A percentile compares a stretch with the other conserved stretches of the same genome.
Evolutionary conservation across 2,329 filamentous ascomycete genomes (phyloP).

Genomic region (Harringtonia lauricola): DNA sequence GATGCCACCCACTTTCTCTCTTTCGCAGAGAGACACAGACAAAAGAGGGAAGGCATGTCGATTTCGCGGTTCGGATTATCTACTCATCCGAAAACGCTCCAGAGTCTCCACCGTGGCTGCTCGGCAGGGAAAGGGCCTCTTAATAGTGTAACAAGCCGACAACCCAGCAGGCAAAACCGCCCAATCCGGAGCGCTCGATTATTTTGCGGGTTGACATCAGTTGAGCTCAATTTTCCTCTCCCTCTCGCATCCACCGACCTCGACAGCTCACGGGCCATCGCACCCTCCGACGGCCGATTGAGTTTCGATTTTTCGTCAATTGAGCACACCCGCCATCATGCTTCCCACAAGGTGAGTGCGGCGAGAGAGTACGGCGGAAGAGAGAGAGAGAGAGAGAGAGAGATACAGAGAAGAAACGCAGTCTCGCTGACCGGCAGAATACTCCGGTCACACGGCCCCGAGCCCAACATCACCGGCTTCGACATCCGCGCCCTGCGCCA

Average conservation of each 20-base stretch:
- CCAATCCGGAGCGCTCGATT: constrained; percentile 13
- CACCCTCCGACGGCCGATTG: not conserved
- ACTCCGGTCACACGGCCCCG: constrained; percentile 39
- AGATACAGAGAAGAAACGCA: not conserved
- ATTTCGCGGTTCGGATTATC: constrained; percentile 6
- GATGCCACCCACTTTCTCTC: too few species aligned
- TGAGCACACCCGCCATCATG: constrained; percentile 15
- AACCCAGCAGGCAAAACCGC: not conserved
- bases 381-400: not conserved
- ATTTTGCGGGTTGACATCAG: not conserved
- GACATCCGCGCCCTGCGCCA: constrained; percentile 70
- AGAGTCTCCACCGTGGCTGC: not conserved
- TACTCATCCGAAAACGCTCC: constrained; percentile 4
- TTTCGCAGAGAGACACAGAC: too few species aligned
- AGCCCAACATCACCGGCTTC: constrained; percentile 84
- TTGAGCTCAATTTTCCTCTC: too few species aligned
- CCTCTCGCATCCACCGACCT: too few species aligned
- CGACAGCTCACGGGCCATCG: too few species aligned
- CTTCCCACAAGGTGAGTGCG: constrained; percentile 23
- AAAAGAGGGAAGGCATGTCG: not conserved
- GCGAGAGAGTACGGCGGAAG: not conserved
- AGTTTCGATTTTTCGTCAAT: not conserved
- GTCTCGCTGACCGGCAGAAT: constrained; percentile 24
- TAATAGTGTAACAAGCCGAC: not conserved
- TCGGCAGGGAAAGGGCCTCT: not conserved